Evolutionary conservation across 352 stramenopile species (phyloP).

Genomic region (Globisporangium nunn): DNA sequence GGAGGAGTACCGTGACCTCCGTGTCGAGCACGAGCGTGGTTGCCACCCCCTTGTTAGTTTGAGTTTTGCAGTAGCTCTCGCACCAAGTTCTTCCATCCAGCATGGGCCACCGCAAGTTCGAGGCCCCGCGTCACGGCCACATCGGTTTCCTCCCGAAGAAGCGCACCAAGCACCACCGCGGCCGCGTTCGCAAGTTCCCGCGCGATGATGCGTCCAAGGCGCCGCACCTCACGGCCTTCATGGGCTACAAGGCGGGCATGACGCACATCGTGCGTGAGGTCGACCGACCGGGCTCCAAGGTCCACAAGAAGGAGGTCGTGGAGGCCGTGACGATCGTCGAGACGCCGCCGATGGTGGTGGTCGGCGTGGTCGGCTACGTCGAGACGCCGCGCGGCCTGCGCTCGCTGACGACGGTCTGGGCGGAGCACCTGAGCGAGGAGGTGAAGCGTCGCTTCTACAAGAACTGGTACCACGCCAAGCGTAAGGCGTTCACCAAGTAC

Average conservation of each 20-base stretch:
- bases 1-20: not conserved
- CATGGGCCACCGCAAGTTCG: conserved; percentile 99
- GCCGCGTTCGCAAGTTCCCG: conserved; percentile 99
- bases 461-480: conserved; percentile 99
- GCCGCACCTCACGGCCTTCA: conserved; percentile 99
- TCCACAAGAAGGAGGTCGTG: conserved; percentile 99
- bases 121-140: conserved; percentile 94
- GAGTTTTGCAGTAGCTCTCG: conserved; percentile 83
- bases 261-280: conserved; percentile 99
- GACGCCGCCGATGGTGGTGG: conserved; percentile 98
- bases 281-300: conserved; percentile 97
- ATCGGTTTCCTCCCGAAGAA: conserved; percentile 99
- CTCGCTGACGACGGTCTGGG: conserved; percentile 99
- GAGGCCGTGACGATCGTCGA: conserved; percentile 99
- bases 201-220: conserved; percentile 95
- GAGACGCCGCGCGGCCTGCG: conserved; percentile 98
- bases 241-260: conserved; percentile 99
- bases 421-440: conserved; percentile 98
- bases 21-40: not conserved
- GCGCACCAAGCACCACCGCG: conserved; percentile 98
- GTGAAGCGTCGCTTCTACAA: conserved; percentile 99
- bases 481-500: conserved; percentile 99
- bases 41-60: conserved; percentile 26
- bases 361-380: conserved; percentile 99
- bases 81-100: conserved; percentile 24